These are phyloP conservation scores for Telfairia occidentalis DNA, from an alignment of 331 rosid species.

Conservation along the genomic window DNA sequence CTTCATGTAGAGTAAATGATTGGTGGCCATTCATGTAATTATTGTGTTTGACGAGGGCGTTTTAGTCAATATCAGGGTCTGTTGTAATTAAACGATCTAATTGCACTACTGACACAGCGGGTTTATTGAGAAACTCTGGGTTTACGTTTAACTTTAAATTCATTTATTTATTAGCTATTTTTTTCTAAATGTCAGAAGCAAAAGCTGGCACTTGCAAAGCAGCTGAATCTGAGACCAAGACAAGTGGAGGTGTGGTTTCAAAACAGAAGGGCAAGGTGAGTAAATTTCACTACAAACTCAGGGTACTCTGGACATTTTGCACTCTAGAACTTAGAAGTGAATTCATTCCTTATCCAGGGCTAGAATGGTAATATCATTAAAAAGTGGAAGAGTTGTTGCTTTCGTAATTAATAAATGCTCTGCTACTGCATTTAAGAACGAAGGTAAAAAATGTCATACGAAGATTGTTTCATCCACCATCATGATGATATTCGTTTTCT, in stretches of 20 bases:
- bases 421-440: not conserved
- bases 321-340: not conserved
- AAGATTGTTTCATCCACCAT: not conserved
- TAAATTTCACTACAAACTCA: not conserved
- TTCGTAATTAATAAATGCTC: conserved; percentile 9
- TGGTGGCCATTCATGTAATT: conserved; percentile 5
- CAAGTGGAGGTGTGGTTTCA: conserved; percentile 99
- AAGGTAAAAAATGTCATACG: not conserved
- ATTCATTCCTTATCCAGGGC: not conserved
- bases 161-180: not conserved
- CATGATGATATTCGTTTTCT: conserved; percentile 5
- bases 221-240: conserved; percentile 65
- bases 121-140: not conserved
- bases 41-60: not conserved
- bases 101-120: not conserved
- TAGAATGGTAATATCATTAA: not conserved
- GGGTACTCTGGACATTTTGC: conserved; percentile 14
- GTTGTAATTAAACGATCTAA: not conserved
- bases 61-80: not conserved
- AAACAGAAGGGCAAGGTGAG: conserved; percentile 93
- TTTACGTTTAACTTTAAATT: not conserved
- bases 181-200: conserved; percentile 37
- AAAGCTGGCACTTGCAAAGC: conserved; percentile 79
- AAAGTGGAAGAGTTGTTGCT: conserved; percentile 7
- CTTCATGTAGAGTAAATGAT: not conserved